These are phyloP conservation scores for Lentinula sp. DNA, from an alignment of 768 basidiomycete species.

Conservation along the genomic window DNA sequence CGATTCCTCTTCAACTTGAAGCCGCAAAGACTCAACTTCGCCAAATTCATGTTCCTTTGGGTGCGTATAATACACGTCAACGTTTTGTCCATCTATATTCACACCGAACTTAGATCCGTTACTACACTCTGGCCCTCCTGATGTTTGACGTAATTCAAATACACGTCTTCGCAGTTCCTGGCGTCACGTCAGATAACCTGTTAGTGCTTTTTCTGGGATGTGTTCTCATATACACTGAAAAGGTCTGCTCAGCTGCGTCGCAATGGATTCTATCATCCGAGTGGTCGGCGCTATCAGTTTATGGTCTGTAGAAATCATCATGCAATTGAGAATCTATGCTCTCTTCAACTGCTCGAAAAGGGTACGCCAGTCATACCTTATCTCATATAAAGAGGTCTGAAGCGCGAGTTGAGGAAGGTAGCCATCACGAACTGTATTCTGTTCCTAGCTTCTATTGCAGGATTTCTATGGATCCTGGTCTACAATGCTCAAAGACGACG, in stretches of 20 bases:
- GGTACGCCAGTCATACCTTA: constrained; percentile 14
- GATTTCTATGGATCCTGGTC: constrained; percentile 35
- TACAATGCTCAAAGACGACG: constrained; percentile 29
- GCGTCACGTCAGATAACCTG: constrained; percentile 28
- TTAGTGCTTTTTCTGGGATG: constrained; percentile 14
- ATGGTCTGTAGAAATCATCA: constrained; percentile 44
- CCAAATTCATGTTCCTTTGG: constrained; percentile 37
- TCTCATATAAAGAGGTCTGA: not conserved
- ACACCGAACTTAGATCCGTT: constrained; percentile 14
- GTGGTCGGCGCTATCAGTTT: constrained; percentile 37
- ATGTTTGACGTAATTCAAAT: constrained; percentile 40
- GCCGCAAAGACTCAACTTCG: constrained; percentile 26
- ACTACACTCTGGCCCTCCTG: constrained; percentile 38
- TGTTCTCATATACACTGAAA: no score
- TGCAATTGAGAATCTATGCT: constrained; percentile 41
- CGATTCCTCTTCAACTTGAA: constrained; percentile 10
- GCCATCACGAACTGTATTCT: constrained; percentile 31
- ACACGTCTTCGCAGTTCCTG: constrained; percentile 33
- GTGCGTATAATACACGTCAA: constrained; percentile 15
- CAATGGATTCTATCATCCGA: constrained; percentile 36
- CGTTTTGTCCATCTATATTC: not conserved
- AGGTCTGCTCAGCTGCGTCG: constrained; percentile 28
- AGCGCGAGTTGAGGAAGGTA: constrained; percentile 18
- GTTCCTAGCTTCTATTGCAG: constrained; percentile 34
- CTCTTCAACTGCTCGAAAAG: constrained; percentile 33